These are phyloP conservation scores for Juncus effusus DNA, from an alignment of 176 grass and related monocot genomes.

Conservation along the genomic window DNA sequence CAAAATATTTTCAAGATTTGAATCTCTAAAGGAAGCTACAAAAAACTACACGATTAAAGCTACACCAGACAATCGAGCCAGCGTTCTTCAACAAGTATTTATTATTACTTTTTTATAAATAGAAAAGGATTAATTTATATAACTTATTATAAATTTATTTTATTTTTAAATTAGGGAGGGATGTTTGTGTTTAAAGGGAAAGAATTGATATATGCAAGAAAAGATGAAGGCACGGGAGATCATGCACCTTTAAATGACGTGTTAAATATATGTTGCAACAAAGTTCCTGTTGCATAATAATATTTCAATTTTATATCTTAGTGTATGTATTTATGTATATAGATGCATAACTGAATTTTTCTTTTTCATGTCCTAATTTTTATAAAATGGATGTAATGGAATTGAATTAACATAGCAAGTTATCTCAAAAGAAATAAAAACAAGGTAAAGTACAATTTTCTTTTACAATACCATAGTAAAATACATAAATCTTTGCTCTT, in stretches of 20 bases:
- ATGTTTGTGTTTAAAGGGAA: slow-evolving; percentile 96
- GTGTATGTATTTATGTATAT: too few species aligned
- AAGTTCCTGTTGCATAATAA: slow-evolving; percentile 37
- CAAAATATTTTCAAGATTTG: slow-evolving; percentile 56
- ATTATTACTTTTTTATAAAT: too few species aligned
- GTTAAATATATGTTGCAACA: slow-evolving; percentile 49
- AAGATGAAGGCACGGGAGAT: slow-evolving; percentile 93
- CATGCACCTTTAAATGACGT: slow-evolving; percentile 67
- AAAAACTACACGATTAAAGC: slow-evolving; percentile 58
- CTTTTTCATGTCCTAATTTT: too few species aligned
- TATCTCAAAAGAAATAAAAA: too few species aligned
- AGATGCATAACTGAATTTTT: too few species aligned
- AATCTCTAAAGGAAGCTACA: slow-evolving; percentile 46
- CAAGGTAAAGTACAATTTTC: too few species aligned
- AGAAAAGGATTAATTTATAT: too few species aligned
- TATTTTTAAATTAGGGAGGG: slow-evolving; percentile 47
- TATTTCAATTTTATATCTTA: too few species aligned
- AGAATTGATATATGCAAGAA: slow-evolving; percentile 66
- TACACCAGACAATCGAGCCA: slow-evolving; percentile 38
- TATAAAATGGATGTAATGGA: too few species aligned
- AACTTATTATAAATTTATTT: background rate
- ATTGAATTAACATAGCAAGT: too few species aligned
- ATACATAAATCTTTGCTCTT: too few species aligned
- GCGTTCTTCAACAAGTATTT: slow-evolving; percentile 56
- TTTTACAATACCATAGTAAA: too few species aligned